Base-by-base conservation (phyloP, 108 stramenopile species). In the Mayamaea pseudoterrestris region DNA sequence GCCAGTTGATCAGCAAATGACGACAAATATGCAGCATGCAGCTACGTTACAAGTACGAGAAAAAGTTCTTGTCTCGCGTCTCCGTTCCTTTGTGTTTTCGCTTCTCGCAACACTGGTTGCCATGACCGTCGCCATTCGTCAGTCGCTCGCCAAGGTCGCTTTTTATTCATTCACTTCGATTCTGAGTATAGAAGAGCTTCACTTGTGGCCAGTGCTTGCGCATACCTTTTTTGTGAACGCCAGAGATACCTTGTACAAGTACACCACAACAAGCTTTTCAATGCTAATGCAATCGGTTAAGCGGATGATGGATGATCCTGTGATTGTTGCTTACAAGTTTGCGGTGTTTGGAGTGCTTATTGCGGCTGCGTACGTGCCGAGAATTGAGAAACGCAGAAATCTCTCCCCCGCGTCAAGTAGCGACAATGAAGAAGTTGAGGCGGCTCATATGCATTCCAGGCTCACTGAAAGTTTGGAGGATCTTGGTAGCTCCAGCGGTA, bases 401-500 rank as follows among this genome's bases (percentile, higher is more conserved):
- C 20, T 44, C 1, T 30, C 22, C 26, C 20, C 41, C 12, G 26
- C 27, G 40, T 25, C 21, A n/a, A 36, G 34, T 43, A 27, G n/a
- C 11, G 55, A 47, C 16, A 53, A 67, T 16, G 71, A 71, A 20
- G 70, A 70, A 55, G 78, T 71, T 16, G 58, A 66, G 0, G 61
- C 45, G 17, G 42, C 55, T 9, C 44, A 59, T 41, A 44, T 60
- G 9, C 45, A 53, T 23, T 48, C 56, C 2, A 69, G 69, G 53
- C 61, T 42, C 25, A 57, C 59, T 7, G 54, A 68, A 30, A 52
- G 55, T 27, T 18, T 71, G 21, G 73, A 71, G 0, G 68, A 73
- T 36, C 52, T 83, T 14, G 87, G 87, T n/a, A 50, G 64, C 1
- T 83, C 82, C 11, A 79, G 79, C 51, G 74, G 82, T 8, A 69